These are phyloP conservation scores for Clitopilus passeckerianus DNA, from an alignment of 768 basidiomycete species.

Conservation along the genomic window DNA sequence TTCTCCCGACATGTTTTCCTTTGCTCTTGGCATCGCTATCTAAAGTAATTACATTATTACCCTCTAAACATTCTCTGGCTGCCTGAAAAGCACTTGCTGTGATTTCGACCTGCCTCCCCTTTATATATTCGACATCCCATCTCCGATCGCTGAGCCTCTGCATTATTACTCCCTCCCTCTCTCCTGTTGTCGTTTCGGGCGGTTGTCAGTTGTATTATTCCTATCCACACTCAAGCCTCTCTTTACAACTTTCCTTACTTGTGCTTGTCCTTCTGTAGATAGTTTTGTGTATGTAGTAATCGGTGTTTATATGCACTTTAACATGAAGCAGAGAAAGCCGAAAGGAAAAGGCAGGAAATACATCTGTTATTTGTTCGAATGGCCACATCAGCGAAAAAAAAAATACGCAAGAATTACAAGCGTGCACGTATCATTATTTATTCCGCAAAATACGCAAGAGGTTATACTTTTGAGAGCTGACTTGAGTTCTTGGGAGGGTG, in stretches of 20 bases:
- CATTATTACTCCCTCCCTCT: background rate
- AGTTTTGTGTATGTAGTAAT: background rate
- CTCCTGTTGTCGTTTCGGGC: background rate
- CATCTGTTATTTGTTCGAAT: too few relatives aligned
- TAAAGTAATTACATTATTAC: background rate
- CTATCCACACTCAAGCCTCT: background rate
- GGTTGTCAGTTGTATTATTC: background rate
- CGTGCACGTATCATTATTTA: too few relatives aligned
- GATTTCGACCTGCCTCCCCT: background rate
- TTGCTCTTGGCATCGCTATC: constrained; percentile 6
- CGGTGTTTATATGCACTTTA: background rate
- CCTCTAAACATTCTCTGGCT: background rate
- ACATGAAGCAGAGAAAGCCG: background rate
- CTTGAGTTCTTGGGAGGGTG: background rate
- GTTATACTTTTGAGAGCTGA: too few relatives aligned
- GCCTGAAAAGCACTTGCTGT: background rate
- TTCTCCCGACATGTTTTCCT: constrained; percentile 12
- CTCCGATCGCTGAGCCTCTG: background rate
- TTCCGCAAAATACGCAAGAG: too few relatives aligned
- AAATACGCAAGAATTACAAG: background rate
- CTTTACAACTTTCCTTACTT: background rate
- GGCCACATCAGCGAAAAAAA: background rate
- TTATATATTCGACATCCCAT: background rate
- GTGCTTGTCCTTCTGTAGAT: background rate
- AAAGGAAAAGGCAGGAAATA: too few relatives aligned